These are phyloP conservation scores for Bacidia rubella DNA, from an alignment of 495 filamentous ascomycete species.

Conservation along the genomic window DNA sequence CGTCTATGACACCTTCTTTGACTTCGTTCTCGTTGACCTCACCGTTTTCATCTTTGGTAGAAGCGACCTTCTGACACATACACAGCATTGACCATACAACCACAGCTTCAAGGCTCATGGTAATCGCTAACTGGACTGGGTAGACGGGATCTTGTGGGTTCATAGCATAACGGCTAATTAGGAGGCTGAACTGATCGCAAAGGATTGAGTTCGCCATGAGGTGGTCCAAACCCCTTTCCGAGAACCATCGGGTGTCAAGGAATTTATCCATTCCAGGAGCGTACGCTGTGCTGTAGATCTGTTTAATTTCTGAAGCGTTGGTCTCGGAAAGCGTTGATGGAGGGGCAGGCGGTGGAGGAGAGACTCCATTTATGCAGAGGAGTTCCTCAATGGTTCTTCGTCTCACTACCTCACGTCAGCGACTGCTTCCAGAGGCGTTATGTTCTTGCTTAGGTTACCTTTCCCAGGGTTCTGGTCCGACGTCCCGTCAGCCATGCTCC, in stretches of 20 bases:
- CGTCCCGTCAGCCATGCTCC: conserved; percentile 15
- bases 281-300: conserved; percentile 64
- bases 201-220: conserved; percentile 45
- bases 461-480: not conserved
- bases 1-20: conserved; percentile 45
- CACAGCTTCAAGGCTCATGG: conserved; percentile 49
- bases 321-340: conserved; percentile 38
- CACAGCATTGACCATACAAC: conserved; percentile 57
- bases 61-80: conserved; percentile 29
- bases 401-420: conserved; percentile 49
- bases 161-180: conserved; percentile 33
- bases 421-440: too few relatives aligned
- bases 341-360: conserved; percentile 46
- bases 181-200: conserved; percentile 47
- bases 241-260: conserved; percentile 77
- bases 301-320: conserved; percentile 53
- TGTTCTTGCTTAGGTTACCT: too few relatives aligned
- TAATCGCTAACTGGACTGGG: conserved; percentile 28
- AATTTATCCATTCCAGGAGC: conserved; percentile 63
- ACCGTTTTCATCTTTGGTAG: conserved; percentile 14
- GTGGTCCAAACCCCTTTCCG: conserved; percentile 34
- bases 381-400: conserved; percentile 64
- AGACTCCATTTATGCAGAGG: conserved; percentile 48
- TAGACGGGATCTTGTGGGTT: conserved; percentile 28
- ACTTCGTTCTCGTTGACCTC: conserved; percentile 21